A percentile compares a stretch with the other conserved stretches of the same genome.
phyloP scores from a whole-genome alignment of 148 eudicot species.

The Amaranthus hypochondriacus region DNA sequence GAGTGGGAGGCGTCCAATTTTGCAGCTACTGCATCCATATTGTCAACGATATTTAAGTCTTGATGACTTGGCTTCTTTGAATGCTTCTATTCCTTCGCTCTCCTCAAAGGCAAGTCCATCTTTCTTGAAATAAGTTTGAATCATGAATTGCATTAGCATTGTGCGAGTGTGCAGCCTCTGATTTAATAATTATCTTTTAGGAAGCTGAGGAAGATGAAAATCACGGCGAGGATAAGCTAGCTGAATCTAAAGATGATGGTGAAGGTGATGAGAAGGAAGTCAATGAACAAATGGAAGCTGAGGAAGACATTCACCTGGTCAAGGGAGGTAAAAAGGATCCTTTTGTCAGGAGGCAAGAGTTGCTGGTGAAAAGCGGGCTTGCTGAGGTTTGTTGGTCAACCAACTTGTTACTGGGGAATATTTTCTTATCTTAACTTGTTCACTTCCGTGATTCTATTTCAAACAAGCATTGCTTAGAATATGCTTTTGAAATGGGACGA shows the following conservation, averaged over 20 bases:
- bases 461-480: background rate
- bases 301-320: conserved; percentile 24
- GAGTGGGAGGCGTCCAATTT: conserved; percentile 74
- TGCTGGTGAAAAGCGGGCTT: conserved; percentile 83
- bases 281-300: conserved; percentile 19
- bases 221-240: conserved; percentile 26
- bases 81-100: conserved; percentile 62
- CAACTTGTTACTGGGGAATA: background rate
- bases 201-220: conserved; percentile 38
- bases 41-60: conserved; percentile 74
- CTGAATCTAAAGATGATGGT: conserved; percentile 25
- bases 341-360: conserved; percentile 43
- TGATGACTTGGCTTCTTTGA: conserved; percentile 67
- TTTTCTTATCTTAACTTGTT: background rate
- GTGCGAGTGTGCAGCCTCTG: background rate
- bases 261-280: conserved; percentile 35
- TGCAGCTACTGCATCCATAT: conserved; percentile 84
- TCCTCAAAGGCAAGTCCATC: conserved; percentile 45
- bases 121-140: background rate
- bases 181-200: background rate
- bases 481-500: background rate
- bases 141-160: background rate
- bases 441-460: background rate
- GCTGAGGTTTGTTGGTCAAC: conserved; percentile 69
- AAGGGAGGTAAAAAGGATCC: no score